phyloP scores from a whole-genome alignment of 495 filamentous ascomycete species.

The Jackrogersella multiformis region DNA sequence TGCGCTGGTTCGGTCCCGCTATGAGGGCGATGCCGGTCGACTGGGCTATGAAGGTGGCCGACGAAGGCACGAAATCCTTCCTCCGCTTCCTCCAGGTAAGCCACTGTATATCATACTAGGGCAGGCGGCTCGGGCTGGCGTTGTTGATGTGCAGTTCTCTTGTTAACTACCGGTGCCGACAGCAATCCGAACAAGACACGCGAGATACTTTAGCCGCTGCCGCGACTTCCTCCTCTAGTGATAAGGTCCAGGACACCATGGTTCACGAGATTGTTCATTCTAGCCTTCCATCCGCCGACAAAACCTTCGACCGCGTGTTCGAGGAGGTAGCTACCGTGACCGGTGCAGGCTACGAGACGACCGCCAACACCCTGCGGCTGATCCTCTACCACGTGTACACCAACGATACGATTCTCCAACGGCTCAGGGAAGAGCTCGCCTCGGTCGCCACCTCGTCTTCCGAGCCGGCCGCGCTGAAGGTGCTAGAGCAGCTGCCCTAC shows the following conservation, averaged over 20 bases:
- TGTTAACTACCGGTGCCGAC: not conserved
- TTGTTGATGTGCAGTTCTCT: too few species aligned
- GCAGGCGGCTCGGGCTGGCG: too few species aligned
- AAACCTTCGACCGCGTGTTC: constrained; percentile 37
- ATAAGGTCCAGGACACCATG: constrained; percentile 35
- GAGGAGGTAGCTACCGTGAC: constrained; percentile 42
- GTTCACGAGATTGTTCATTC: constrained; percentile 48
- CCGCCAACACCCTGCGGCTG: constrained; percentile 40
- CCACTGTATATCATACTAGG: constrained; percentile 12
- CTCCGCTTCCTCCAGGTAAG: constrained; percentile 28
- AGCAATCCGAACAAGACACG: constrained; percentile 21
- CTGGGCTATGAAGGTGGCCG: constrained; percentile 36
- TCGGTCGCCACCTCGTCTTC: not conserved
- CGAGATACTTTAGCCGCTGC: constrained; percentile 24
- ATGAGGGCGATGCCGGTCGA: constrained; percentile 38
- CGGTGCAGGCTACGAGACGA: constrained; percentile 47
- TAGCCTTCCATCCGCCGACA: constrained; percentile 43
- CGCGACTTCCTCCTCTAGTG: constrained; percentile 23
- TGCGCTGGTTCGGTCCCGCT: constrained; percentile 42
- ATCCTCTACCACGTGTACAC: constrained; percentile 41
- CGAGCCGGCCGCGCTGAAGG: not conserved
- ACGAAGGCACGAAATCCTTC: constrained; percentile 37
- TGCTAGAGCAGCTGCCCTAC: constrained; percentile 49
- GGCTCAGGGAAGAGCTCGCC: constrained; percentile 40
- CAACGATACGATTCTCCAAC: constrained; percentile 34